Conservation (phyloP, 495 filamentous ascomycete genomes). For the Hypoxylon lienhwacheense region DNA sequence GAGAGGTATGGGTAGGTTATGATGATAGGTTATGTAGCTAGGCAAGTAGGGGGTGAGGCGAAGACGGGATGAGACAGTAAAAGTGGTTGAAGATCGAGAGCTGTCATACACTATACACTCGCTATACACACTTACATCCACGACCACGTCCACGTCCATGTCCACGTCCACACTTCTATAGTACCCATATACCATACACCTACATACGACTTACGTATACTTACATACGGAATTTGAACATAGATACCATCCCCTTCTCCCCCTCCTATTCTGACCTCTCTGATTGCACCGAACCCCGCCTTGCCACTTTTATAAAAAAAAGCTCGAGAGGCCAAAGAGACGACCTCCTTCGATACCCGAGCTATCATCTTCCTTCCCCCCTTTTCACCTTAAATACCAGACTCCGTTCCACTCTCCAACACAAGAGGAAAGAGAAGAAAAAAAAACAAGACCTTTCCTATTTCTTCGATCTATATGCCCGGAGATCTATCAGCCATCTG, state of each 20-base stretch:
- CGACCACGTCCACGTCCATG: not conserved
- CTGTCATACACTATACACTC: conserved; percentile 9
- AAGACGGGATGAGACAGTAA: conserved; percentile 15
- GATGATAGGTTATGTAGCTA: conserved; percentile 13
- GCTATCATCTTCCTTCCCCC: not conserved
- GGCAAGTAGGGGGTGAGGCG: conserved; percentile 11
- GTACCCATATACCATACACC: too few species aligned
- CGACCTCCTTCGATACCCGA: not conserved
- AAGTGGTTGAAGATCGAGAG: conserved; percentile 2
- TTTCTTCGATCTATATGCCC: conserved; percentile 1
- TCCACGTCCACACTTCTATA: not conserved
- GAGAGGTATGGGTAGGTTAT: not conserved
- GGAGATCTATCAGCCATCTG: conserved; percentile 1
- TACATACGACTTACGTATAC: conserved; percentile 1
- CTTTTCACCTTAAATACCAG: conserved; percentile 10
- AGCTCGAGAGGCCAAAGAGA: conserved; percentile 4
- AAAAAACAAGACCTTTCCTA: conserved; percentile 4
- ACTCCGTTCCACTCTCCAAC: conserved; percentile 2
- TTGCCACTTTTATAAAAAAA: conserved; percentile 20
- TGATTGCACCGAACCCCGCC: conserved; percentile 27
- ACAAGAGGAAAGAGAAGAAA: not conserved
- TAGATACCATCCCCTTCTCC: not conserved
- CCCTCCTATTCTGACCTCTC: not conserved
- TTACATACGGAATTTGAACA: not conserved
- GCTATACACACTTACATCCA: conserved; percentile 11